Evolutionary conservation across 2,329 filamentous ascomycete genomes (phyloP).

Genomic region (Phialocephala subalpina): DNA sequence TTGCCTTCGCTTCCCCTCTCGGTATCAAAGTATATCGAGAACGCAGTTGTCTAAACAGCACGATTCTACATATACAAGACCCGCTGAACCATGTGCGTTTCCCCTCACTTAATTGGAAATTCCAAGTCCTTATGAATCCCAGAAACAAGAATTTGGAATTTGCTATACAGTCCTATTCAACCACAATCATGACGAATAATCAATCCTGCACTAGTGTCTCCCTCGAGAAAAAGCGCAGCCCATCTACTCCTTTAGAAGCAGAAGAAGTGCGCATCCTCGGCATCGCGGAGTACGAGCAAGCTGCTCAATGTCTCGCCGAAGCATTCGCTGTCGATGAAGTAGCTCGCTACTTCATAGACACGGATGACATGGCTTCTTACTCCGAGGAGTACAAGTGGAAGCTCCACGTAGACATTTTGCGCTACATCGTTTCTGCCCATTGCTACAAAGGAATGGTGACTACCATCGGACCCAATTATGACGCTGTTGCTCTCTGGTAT

Average conservation of each 20-base stretch:
- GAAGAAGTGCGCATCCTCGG: conserved; percentile 70
- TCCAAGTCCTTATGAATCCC: conserved; percentile 16
- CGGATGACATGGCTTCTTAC: conserved; percentile 69
- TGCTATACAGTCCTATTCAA: conserved; percentile 14
- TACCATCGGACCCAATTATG: conserved; percentile 77
- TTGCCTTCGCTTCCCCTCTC: conserved; percentile 61
- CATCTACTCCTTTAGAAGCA: conserved; percentile 39
- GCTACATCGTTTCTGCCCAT: conserved; percentile 79
- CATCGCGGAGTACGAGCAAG: conserved; percentile 74
- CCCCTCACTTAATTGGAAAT: neutral
- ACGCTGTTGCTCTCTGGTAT: conserved; percentile 82
- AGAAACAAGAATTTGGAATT: conserved; percentile 27
- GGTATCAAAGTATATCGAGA: conserved; percentile 63
- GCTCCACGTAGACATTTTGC: conserved; percentile 79
- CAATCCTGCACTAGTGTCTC: conserved; percentile 47
- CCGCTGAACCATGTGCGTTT: conserved; percentile 39
- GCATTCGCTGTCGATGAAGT: conserved; percentile 81
- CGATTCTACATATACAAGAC: conserved; percentile 53
- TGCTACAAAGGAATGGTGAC: conserved; percentile 78
- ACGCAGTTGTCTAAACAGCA: conserved; percentile 62
- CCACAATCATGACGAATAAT: conserved; percentile 45
- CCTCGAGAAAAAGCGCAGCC: conserved; percentile 43
- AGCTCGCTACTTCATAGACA: conserved; percentile 77
- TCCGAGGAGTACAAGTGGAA: conserved; percentile 76
- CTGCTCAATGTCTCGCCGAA: conserved; percentile 75